Base-by-base conservation (phyloP, 169 alveolate species). In the Plasmodium gaboni region DNA sequence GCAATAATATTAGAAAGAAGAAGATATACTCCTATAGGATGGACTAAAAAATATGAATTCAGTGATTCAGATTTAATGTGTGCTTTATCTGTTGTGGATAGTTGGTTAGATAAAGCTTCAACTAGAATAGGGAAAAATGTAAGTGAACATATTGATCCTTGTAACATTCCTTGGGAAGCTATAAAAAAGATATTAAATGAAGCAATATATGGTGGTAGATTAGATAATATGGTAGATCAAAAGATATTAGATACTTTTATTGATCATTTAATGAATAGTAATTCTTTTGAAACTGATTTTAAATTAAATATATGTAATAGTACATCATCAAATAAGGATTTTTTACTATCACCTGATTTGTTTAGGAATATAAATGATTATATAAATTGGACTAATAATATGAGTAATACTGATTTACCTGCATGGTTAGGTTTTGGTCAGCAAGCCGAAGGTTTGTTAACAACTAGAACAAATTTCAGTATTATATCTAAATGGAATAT, bases 161-260 rank as follows among this genome's bases (percentile, higher is more conserved):
- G 95, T 83, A 96, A 97, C 90, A 97, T 98, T 22, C 99, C 99
- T 10, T 98, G 99, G 99, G 99, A 96, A 55, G 99, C 99, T 17
- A 95, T 98, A 12, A 96, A 98, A 72, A 96, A 98, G 19, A 93
- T 97, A 32, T 93, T 98, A 50, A 95, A 96, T 13, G 97, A 97
- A 76, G 97, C 98, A 15, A 91, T 98, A 63, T 98, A 98, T 88
- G 99, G 99, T 57, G 99, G 99, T 15, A 96, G 99, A 74, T 94
- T 98, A 46, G 99, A 98, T 93, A 98, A 98, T 92, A 98, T 96
- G 71, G 98, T 96, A 74, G 99, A 98, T 88, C 94, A 96, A 61
- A 96, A 96, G 91, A 96, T 97, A 22, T 96, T 97, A 13, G 92
- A 95, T 60, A 94, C 98, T n/a, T 92, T 98, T 24, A 97, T 97